phyloP scores from a whole-genome alignment of 805 yeast genomes.

The Nakazawaea ishiwadae region DNA sequence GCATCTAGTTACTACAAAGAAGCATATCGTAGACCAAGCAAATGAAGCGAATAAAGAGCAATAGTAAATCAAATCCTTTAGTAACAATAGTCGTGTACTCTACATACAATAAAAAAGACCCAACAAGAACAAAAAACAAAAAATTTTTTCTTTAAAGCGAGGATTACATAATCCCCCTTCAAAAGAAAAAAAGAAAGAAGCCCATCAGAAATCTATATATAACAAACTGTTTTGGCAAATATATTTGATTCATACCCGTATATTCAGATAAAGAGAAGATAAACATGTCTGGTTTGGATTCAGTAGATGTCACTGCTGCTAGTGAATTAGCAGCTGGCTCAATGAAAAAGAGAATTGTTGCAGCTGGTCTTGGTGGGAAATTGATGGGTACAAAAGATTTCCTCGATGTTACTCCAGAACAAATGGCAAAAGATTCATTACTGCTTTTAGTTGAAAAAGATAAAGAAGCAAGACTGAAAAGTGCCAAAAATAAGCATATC shows the following conservation, averaged over 20 bases:
- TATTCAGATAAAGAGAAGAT: not conserved
- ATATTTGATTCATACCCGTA: not conserved
- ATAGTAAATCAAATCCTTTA: no score
- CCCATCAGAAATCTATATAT: no score
- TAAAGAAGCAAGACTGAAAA: slow-evolving; percentile 35
- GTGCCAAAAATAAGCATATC: slow-evolving; percentile 47
- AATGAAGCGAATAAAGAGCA: no score
- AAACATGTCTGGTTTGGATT: slow-evolving; percentile 22
- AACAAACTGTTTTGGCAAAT: no score
- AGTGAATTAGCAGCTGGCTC: slow-evolving; percentile 82
- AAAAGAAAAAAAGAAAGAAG: no score
- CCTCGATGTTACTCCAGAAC: slow-evolving; percentile 64
- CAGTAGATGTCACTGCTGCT: slow-evolving; percentile 62
- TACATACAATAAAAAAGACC: no score
- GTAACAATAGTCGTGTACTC: no score
- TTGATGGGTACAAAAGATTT: slow-evolving; percentile 79
- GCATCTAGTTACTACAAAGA: no score
- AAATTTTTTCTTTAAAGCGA: no score
- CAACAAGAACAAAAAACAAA: no score
- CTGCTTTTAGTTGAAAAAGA: slow-evolving; percentile 41
- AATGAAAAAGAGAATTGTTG: slow-evolving; percentile 71
- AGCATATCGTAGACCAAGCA: no score
- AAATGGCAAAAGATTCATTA: slow-evolving; percentile 48
- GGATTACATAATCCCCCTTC: no score
- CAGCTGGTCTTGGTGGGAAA: slow-evolving; percentile 70